A percentile compares a stretch with the other conserved stretches of the same genome.
Evolutionary conservation across 2,329 filamentous ascomycete genomes (phyloP).

Genomic region (Acephala macrosclerotiorum): DNA sequence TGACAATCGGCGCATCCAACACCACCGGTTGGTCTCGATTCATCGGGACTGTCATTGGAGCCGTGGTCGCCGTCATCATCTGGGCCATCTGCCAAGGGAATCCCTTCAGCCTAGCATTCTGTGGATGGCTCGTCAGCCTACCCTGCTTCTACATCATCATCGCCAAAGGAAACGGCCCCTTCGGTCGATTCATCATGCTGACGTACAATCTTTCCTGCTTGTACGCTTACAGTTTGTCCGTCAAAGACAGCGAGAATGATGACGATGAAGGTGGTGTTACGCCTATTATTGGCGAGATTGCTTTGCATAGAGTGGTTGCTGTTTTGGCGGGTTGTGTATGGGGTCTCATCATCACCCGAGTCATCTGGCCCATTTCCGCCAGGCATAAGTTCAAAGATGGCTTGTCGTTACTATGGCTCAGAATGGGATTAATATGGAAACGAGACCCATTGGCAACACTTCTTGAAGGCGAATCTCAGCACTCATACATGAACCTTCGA

Average conservation of each 20-base stretch:
- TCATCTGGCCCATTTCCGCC: constrained; percentile 95
- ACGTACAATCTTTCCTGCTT: constrained; percentile 96
- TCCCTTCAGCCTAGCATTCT: constrained; percentile 75
- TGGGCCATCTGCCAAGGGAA: constrained; percentile 83
- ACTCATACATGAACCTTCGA: constrained; percentile 82
- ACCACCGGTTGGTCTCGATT: constrained; percentile 90
- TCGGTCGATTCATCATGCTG: constrained; percentile 91
- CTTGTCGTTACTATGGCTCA: constrained; percentile 87
- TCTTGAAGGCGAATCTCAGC: constrained; percentile 60
- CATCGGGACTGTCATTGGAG: constrained; percentile 84
- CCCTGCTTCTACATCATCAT: constrained; percentile 92
- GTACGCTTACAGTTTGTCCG: constrained; percentile 90
- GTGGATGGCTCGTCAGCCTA: constrained; percentile 82
- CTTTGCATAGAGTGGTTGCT: constrained; percentile 84
- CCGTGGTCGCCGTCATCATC: constrained; percentile 73
- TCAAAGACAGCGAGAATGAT: constrained; percentile 79
- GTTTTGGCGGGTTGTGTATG: constrained; percentile 89
- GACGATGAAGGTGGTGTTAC: constrained; percentile 87
- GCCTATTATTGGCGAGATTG: constrained; percentile 88
- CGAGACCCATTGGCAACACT: constrained; percentile 84
- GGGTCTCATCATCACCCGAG: constrained; percentile 87
- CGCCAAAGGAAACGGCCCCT: constrained; percentile 81
- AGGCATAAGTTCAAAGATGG: constrained; percentile 89
- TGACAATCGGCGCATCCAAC: constrained; percentile 96
- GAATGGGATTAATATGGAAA: constrained; percentile 97